phyloP scores from a whole-genome alignment of 345 rosid genomes.

The Lumnitzera littorea region DNA sequence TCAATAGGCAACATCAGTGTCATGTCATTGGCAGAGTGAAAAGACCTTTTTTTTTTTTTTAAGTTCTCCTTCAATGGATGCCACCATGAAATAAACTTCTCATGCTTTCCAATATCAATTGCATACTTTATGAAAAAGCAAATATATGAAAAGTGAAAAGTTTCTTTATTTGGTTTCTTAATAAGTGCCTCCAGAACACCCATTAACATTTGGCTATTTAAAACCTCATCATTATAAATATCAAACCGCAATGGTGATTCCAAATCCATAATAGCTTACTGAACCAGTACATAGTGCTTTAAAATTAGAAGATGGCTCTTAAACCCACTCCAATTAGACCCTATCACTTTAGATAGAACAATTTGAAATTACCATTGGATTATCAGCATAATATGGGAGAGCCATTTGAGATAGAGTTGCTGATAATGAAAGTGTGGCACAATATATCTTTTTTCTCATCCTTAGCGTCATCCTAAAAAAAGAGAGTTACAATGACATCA shows the following conservation, averaged over 20 bases:
- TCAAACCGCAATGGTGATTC: too few species aligned
- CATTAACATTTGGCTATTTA: too few species aligned
- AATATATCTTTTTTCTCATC: conserved; percentile 42
- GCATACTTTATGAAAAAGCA: background rate
- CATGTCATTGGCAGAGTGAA: too few species aligned
- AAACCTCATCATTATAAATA: too few species aligned
- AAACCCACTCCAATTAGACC: background rate
- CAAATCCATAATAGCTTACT: background rate
- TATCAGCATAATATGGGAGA: conserved; percentile 54
- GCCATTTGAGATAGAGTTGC: conserved; percentile 64
- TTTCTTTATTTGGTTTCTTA: too few species aligned
- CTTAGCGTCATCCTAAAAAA: conserved; percentile 54
- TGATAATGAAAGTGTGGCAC: conserved; percentile 45
- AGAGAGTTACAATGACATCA: background rate
- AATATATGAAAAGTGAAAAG: background rate
- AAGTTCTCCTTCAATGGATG: too few species aligned
- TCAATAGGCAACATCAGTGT: too few species aligned
- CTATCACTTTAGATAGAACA: background rate
- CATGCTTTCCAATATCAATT: too few species aligned
- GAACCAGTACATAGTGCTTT: background rate
- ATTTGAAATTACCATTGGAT: conserved; percentile 39
- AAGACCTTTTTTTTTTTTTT: too few species aligned
- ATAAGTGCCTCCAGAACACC: too few species aligned
- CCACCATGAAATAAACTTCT: too few species aligned
- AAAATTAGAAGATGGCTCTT: background rate